Evolutionary conservation across 768 basidiomycete species (phyloP).

Genomic region (Cystofilobasidium ferigula): DNA sequence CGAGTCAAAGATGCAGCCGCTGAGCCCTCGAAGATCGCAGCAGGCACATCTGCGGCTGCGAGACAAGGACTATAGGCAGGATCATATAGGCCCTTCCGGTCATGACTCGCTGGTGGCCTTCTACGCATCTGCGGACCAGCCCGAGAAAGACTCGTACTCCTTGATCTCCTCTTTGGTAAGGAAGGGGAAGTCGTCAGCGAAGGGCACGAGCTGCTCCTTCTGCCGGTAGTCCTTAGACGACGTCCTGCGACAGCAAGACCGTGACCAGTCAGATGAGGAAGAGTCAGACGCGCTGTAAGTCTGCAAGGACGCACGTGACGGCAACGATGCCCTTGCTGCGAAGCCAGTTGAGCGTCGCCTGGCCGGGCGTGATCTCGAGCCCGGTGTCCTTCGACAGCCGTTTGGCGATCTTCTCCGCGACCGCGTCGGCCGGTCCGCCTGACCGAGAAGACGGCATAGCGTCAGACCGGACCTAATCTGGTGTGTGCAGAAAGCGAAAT

Average conservation of each 20-base stretch:
- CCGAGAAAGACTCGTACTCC: constrained; percentile 11
- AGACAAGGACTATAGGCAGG: too few relatives aligned
- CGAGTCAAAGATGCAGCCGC: too few relatives aligned
- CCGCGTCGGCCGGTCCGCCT: constrained; percentile 17
- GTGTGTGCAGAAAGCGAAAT: background rate
- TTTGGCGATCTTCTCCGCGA: constrained; percentile 8
- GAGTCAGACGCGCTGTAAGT: background rate
- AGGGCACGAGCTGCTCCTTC: constrained; percentile 20
- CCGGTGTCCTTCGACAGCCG: constrained; percentile 2
- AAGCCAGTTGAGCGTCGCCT: constrained; percentile 22
- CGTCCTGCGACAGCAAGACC: background rate
- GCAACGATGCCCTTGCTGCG: constrained; percentile 21
- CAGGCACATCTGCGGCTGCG: too few relatives aligned
- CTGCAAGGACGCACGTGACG: constrained; percentile 16
- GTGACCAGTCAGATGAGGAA: too few relatives aligned
- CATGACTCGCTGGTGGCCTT: too few relatives aligned
- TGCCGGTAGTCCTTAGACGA: constrained; percentile 16
- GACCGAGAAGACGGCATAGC: background rate
- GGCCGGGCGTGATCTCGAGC: constrained; percentile 12
- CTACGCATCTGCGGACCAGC: too few relatives aligned
- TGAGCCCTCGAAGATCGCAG: too few relatives aligned
- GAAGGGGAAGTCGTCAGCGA: constrained; percentile 15
- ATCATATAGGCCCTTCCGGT: too few relatives aligned
- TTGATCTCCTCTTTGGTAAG: constrained; percentile 17
- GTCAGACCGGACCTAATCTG: too few relatives aligned